These are phyloP conservation scores for Citrus maxima DNA, from an alignment of 345 rosid genomes.

Conservation along the genomic window DNA sequence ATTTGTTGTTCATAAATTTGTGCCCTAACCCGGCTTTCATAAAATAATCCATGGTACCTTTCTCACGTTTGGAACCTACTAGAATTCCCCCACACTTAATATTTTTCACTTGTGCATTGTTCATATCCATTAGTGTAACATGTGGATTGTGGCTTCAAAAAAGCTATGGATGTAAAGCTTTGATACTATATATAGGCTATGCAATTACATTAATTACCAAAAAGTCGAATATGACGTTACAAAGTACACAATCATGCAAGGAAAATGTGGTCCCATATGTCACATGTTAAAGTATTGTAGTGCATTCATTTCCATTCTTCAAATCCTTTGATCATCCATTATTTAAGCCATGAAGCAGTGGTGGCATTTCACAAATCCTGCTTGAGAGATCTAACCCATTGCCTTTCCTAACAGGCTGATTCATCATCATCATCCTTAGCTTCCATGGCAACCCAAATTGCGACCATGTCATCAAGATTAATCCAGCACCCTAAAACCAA, in stretches of 20 bases:
- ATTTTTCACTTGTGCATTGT: no score
- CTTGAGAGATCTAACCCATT: no score
- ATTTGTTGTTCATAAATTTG: no score
- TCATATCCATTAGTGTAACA: neutral
- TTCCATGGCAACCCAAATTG: slow-evolving; percentile 12
- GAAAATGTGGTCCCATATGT: neutral
- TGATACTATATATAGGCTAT: no score
- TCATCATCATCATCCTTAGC: neutral
- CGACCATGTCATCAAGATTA: neutral
- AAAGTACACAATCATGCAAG: neutral
- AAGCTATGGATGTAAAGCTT: no score
- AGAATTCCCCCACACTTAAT: no score
- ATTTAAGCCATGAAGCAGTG: neutral
- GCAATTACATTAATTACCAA: neutral
- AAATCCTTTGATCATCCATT: neutral
- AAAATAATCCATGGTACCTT: no score
- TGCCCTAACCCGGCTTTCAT: no score
- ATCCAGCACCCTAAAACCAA: neutral
- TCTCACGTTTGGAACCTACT: no score
- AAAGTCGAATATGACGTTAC: neutral
- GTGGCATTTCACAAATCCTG: neutral
- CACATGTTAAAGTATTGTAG: slow-evolving; percentile 6
- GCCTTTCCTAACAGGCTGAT: no score
- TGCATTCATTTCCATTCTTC: neutral
- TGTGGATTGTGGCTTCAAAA: no score